Conservation (phyloP, 441 rosid species). For the Populus hybrid region DNA sequence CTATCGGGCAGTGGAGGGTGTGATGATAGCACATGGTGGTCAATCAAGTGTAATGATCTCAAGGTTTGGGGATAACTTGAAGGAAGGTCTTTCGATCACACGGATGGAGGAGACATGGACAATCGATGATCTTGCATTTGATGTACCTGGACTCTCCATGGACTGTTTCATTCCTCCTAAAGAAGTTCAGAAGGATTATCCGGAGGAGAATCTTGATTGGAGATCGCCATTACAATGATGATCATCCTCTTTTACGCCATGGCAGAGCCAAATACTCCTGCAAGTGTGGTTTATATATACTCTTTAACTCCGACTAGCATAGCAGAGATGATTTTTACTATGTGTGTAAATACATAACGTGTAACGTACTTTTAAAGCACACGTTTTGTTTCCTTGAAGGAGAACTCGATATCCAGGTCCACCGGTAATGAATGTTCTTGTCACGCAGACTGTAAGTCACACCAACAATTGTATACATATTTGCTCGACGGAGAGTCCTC, state of each 20-base stretch:
- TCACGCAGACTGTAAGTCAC: background rate
- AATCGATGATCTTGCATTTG: conserved; percentile 82
- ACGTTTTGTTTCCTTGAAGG: background rate
- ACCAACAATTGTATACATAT: background rate
- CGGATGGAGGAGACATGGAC: conserved; percentile 84
- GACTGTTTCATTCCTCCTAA: conserved; percentile 91
- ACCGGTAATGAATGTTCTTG: background rate
- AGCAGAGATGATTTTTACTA: background rate
- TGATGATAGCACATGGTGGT: conserved; percentile 79
- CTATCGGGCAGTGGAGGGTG: conserved; percentile 61
- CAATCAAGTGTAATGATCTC: conserved; percentile 66
- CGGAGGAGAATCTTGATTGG: conserved; percentile 38
- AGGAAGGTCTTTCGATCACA: conserved; percentile 61
- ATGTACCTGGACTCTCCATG: conserved; percentile 71
- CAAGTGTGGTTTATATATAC: background rate
- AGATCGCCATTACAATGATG: conserved; percentile 26
- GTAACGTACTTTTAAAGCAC: background rate
- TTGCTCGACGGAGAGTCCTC: background rate
- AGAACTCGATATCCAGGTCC: background rate
- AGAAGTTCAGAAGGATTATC: conserved; percentile 50
- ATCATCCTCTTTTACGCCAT: background rate
- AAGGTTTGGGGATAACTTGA: conserved; percentile 75
- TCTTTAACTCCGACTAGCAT: background rate
- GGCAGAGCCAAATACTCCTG: background rate
- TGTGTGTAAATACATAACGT: background rate